Percentiles rank a stretch among this genome's conserved stretches.
These are phyloP conservation scores for Starmerella bombicola DNA, from an alignment of 805 yeast genomes.

Conservation along the genomic window DNA sequence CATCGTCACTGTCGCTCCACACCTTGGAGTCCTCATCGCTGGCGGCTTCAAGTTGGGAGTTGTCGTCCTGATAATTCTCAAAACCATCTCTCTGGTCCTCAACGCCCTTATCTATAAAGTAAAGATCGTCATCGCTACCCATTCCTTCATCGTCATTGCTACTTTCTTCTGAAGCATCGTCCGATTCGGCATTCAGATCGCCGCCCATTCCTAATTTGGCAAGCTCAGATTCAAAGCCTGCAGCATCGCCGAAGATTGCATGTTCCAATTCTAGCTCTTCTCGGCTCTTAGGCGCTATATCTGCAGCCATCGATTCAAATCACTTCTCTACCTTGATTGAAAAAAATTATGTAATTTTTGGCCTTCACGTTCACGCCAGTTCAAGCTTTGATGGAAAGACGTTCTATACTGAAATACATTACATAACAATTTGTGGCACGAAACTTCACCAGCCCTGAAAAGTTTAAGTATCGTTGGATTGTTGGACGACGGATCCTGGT, in stretches of 20 bases:
- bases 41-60: slow-evolving; percentile 29
- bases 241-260: slow-evolving; percentile 79
- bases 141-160: not conserved
- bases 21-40: slow-evolving; percentile 25
- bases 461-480: no score
- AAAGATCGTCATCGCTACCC: slow-evolving; percentile 38
- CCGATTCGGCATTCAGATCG: slow-evolving; percentile 24
- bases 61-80: slow-evolving; percentile 27
- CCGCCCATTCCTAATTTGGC: slow-evolving; percentile 48
- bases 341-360: slow-evolving; percentile 12
- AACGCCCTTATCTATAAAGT: slow-evolving; percentile 39
- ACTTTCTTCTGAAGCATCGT: slow-evolving; percentile 26
- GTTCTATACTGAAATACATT: no score
- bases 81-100: slow-evolving; percentile 29
- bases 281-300: slow-evolving; percentile 46
- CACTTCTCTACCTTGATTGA: not conserved
- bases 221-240: slow-evolving; percentile 56
- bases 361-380: not conserved
- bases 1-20: slow-evolving; percentile 93
- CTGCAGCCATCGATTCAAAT: not conserved
- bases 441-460: no score
- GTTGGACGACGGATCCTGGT: no score
- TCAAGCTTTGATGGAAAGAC: slow-evolving; percentile 6
- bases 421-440: no score
- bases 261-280: slow-evolving; percentile 73